Base-by-base conservation (phyloP, 306 rosid genomes). In the Inga oerstediana region DNA sequence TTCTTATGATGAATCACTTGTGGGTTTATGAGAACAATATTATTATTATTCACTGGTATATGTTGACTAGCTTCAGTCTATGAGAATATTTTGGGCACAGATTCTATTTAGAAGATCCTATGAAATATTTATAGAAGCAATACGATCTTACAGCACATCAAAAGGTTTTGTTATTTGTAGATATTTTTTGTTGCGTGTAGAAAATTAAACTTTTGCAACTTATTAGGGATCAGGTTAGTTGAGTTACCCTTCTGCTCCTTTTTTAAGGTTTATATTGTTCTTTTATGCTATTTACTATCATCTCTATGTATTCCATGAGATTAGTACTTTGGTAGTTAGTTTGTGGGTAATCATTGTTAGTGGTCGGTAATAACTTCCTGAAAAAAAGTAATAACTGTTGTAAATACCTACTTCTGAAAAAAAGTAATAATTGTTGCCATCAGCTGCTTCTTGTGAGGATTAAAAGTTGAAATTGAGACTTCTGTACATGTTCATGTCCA, bases 41-140 rank as follows among this genome's bases (percentile, higher is more conserved):
- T 65, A 30, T 68, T 34, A 61, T 58, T 56, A 7, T 17, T 54
- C 61, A 35, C 80, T 72, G 83, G 65, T 73, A 41, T 65, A 32
- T 64, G 56, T 79, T 77, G 62, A 77, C 67, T 12, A 17, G 80
- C 58, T 84, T 80, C 65, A 34, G 54, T 69, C 51, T 44, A 44
- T 73, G 78, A 45, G 72, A 71, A 79, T 75, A 61, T 70, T 51
- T 70, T 59, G 17, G 83, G 48, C 71, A 45, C 44, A 30, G 61
- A 45, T 82, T 70, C 46, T 37, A 19, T 76, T 72, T 48, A 27
- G 44, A 70, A 32, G 72, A 30, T 30, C 49, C 52, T 10, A 30
- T 64, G 70, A 27, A 27, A 62, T 27, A 4, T 24, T 62, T 62
- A 62, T 10, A 27, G 68, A 12, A 10, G 54, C 16, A 11, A 13